Evolutionary conservation across 257 asterid species (phyloP), one percentile per base, ranked within the genome.

Genomic region (Capsicum baccatum): DNA sequence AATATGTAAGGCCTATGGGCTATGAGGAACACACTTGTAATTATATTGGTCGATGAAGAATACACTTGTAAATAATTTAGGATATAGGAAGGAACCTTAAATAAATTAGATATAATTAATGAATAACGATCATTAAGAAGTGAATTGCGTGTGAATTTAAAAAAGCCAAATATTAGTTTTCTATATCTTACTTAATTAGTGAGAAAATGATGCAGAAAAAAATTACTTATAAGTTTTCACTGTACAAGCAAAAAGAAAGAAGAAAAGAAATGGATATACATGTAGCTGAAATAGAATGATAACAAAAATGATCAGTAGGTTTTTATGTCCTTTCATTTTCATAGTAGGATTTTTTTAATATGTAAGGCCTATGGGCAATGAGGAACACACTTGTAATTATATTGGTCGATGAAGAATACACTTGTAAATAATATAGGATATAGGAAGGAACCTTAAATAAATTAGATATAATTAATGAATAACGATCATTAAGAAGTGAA

Each of bases 1-100:
- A 13, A 52, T 44, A 52, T 76, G 19, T 26, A 21, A 26, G 8
- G 15, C 62, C 62, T 76, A 21, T 1, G 47, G 12, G 5, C 62
- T 76, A 21, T 1, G 47, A 21, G 5, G 63, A 54, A 52, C 48
- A 71, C 79, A 76, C 64, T 8, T 54, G 33, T 54, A 21, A 52
- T 12, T 52, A 76, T 76, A 21, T 76, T 52, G 48, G 7, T 21
- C 57, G 14, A 13, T 52, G 10, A 8, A 21, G 47, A 13, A 11
- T 44, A 76, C 48, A 76, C 81, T 74, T 21, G 62, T 21, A 74
- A 74, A 74, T 74, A 7, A 8, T 21, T 13, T 35, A 67, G 58
- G 17, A 8, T 21, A 35, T 35, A 67, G 58, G 10, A 39, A 39
- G 6, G 19, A 6, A 6, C 6, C n/a, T 39, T 68, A 7, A 68